Evolutionary conservation across 345 rosid genomes (phyloP).

Genomic region (Raphanus sativus): DNA sequence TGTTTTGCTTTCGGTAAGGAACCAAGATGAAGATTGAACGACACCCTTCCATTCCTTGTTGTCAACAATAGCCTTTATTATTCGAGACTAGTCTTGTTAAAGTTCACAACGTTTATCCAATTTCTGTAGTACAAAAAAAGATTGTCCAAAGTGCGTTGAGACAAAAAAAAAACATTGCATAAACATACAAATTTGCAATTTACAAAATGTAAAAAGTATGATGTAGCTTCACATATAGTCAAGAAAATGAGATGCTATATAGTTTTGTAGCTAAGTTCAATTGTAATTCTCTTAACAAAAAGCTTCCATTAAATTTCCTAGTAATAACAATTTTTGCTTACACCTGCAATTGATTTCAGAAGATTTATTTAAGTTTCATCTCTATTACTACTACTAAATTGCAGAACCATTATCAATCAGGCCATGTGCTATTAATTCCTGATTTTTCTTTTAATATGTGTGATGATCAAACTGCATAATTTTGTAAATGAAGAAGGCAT

Average conservation of each 20-base stretch:
- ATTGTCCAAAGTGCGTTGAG: not conserved
- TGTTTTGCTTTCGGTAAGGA: conserved; percentile 2
- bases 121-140: not conserved
- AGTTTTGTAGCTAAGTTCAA: not conserved
- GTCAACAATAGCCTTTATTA: not conserved
- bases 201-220: not conserved
- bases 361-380: not conserved
- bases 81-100: not conserved
- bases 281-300: not conserved
- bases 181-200: not conserved
- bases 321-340: not conserved
- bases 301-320: not conserved
- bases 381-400: not conserved
- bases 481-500: conserved; percentile 11
- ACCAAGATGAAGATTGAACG: conserved; percentile 20
- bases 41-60: not conserved
- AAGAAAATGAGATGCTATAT: not conserved
- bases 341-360: not conserved
- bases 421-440: not conserved
- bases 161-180: not conserved
- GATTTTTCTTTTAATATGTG: not conserved
- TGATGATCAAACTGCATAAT: not conserved
- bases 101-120: not conserved
- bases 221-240: not conserved
- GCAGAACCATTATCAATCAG: not conserved